A percentile compares a stretch with the other conserved stretches of the same genome.
phyloP scores from a whole-genome alignment of 148 eudicot species.

The Rhododendron simsii region DNA sequence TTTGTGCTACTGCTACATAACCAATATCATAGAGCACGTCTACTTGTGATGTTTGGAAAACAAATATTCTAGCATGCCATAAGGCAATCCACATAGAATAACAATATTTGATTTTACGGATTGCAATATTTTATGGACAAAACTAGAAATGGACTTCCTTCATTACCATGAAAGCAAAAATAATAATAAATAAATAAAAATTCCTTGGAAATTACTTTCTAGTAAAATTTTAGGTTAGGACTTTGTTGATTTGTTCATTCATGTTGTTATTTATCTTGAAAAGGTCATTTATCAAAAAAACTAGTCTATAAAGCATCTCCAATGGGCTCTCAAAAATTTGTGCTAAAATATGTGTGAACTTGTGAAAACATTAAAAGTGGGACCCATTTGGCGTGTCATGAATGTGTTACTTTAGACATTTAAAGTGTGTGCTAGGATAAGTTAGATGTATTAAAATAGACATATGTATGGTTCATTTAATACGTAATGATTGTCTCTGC shows the following conservation, averaged over 20 bases:
- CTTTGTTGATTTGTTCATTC: background rate
- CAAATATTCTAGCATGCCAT: background rate
- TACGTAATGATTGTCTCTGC: background rate
- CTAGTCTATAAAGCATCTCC: background rate
- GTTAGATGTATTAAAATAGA: background rate
- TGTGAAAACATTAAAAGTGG: background rate
- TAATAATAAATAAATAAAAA: background rate
- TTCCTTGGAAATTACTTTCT: too few relatives aligned
- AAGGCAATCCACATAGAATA: background rate
- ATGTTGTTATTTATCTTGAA: background rate
- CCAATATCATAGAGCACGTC: background rate
- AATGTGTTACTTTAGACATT: background rate
- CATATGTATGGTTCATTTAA: background rate
- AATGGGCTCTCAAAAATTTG: background rate
- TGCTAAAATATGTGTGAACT: background rate
- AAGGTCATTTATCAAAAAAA: background rate
- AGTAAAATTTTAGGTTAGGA: background rate
- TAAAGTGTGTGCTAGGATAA: background rate
- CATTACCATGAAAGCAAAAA: background rate
- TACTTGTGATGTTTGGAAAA: background rate
- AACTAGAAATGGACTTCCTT: background rate
- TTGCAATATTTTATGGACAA: background rate
- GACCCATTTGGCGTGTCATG: background rate
- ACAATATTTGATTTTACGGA: background rate
- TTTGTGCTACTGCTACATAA: background rate